Evolutionary conservation across 805 yeast genomes (phyloP).

Genomic region (Lachancea quebecensis): DNA sequence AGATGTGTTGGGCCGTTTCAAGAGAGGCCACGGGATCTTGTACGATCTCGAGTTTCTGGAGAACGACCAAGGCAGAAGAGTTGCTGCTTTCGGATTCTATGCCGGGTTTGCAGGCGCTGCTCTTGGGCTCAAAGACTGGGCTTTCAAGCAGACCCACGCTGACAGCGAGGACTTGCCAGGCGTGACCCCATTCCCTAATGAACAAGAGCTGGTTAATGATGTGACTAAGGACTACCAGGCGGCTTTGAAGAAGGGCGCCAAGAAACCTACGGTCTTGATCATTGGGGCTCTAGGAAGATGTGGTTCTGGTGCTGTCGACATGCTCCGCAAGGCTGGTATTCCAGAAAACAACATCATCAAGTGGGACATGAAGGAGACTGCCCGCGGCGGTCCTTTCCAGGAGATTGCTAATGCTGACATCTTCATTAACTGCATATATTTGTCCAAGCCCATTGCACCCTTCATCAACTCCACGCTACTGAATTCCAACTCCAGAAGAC

Average conservation of each 20-base stretch:
- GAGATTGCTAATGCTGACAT: constrained; percentile 85
- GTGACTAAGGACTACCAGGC: constrained; percentile 51
- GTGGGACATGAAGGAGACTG: constrained; percentile 98
- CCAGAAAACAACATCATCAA: constrained; percentile 76
- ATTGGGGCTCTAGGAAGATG: constrained; percentile 99
- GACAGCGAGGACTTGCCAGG: constrained; percentile 69
- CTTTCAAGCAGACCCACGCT: constrained; percentile 71
- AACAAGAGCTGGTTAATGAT: constrained; percentile 62
- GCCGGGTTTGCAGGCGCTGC: constrained; percentile 99
- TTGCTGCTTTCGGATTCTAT: constrained; percentile 98
- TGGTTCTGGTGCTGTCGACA: constrained; percentile 93
- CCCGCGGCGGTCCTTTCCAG: constrained; percentile 93
- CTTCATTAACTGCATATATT: constrained; percentile 92
- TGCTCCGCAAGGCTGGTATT: constrained; percentile 74
- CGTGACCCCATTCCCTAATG: constrained; percentile 77
- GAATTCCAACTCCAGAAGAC: constrained; percentile 60
- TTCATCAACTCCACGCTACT: constrained; percentile 67
- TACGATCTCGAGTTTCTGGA: constrained; percentile 93
- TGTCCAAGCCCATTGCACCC: constrained; percentile 90
- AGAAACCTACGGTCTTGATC: constrained; percentile 71
- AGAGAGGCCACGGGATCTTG: constrained; percentile 81
- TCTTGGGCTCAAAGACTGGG: constrained; percentile 89
- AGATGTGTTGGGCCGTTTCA: constrained; percentile 81
- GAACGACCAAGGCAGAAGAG: constrained; percentile 94
- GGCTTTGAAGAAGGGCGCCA: constrained; percentile 57